These are phyloP conservation scores for Lasiosphaeria hispida DNA, from an alignment of 495 filamentous ascomycete genomes.

Conservation along the genomic window DNA sequence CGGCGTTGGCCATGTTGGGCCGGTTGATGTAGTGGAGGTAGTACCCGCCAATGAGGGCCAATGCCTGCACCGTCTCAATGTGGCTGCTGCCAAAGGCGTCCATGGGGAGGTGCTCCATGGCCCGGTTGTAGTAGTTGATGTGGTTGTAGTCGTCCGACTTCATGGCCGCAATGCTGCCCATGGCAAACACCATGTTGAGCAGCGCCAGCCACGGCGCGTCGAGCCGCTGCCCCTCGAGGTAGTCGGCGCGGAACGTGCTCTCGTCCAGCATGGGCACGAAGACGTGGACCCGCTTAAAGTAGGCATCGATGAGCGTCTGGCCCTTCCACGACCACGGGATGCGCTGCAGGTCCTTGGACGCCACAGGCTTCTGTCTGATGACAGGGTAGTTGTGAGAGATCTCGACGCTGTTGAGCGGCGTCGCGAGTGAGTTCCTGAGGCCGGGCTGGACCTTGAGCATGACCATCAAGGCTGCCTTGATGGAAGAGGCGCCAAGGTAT, in stretches of 20 bases:
- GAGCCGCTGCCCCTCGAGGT: conserved; percentile 61
- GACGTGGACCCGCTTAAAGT: conserved; percentile 73
- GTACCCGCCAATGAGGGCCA: conserved; percentile 70
- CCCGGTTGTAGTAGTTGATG: conserved; percentile 67
- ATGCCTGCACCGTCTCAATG: conserved; percentile 67
- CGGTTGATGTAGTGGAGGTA: conserved; percentile 79
- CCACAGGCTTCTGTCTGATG: conserved; percentile 44
- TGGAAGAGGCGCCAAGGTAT: conserved; percentile 78
- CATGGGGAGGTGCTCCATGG: conserved; percentile 65
- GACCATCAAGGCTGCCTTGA: conserved; percentile 76
- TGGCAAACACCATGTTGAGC: conserved; percentile 77
- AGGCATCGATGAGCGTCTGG: conserved; percentile 67
- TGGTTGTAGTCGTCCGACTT: conserved; percentile 70
- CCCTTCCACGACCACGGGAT: conserved; percentile 59
- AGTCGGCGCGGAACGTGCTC: conserved; percentile 68
- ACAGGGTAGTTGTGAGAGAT: conserved; percentile 48
- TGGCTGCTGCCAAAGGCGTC: conserved; percentile 68
- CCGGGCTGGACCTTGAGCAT: conserved; percentile 74
- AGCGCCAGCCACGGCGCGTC: conserved; percentile 74
- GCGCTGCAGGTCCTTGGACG: conserved; percentile 50
- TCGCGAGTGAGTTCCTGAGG: conserved; percentile 56
- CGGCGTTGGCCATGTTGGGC: conserved; percentile 70
- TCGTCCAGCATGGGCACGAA: conserved; percentile 79
- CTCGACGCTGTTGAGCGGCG: conserved; percentile 47
- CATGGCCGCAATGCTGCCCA: conserved; percentile 69